Evolutionary conservation across 176 grass and related monocot genomes (phyloP).

Genomic region (Panicum miliaceum): DNA sequence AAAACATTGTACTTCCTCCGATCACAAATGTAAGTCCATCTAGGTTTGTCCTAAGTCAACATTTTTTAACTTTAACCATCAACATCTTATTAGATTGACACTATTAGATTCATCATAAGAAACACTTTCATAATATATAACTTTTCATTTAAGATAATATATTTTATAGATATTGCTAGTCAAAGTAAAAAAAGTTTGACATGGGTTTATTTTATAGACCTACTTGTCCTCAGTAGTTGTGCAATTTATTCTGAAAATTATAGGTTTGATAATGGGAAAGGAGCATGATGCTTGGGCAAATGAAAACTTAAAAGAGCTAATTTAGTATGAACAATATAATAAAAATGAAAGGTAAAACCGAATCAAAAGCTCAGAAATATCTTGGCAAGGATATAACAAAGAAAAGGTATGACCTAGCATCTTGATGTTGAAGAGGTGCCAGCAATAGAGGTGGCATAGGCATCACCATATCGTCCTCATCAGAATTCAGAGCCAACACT

Average conservation of each 20-base stretch:
- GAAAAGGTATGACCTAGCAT: constrained; percentile 61
- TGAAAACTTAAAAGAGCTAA: not conserved
- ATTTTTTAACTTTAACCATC: not conserved
- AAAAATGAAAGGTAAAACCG: not conserved
- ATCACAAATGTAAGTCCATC: not conserved
- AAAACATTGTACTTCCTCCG: not conserved
- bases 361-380: constrained; percentile 7
- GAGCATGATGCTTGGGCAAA: not conserved
- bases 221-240: not conserved
- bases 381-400: constrained; percentile 3
- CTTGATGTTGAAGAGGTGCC: constrained; percentile 53
- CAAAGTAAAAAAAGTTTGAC: too few species aligned
- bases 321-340: not conserved
- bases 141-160: not conserved
- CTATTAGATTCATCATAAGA: not conserved
- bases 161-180: too few species aligned
- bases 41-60: not conserved
- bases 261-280: not conserved
- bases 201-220: too few species aligned
- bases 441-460: constrained; percentile 84
- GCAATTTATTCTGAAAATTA: not conserved
- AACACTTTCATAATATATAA: not conserved
- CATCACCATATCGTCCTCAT: constrained; percentile 61
- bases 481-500: constrained; percentile 34
- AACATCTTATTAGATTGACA: not conserved